A percentile compares a stretch with the other conserved stretches of the same genome.
These are phyloP conservation scores for Claviceps pazoutovae DNA, from an alignment of 2,329 filamentous ascomycete genomes.

Conservation along the genomic window DNA sequence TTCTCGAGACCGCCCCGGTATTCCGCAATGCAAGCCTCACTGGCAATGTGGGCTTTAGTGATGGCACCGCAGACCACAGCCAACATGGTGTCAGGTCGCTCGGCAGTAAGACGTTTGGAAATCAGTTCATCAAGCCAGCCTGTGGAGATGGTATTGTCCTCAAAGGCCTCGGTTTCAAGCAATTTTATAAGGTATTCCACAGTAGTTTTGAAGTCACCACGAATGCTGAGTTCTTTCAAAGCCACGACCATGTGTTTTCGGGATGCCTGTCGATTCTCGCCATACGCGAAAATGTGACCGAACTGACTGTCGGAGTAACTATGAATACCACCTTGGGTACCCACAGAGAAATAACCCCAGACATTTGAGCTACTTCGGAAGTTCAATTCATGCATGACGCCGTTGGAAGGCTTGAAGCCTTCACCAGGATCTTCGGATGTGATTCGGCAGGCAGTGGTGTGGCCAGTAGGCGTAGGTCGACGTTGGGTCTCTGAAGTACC, in stretches of 20 bases:
- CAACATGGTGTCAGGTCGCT: constrained; percentile 83
- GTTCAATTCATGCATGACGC: constrained; percentile 98
- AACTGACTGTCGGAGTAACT: constrained; percentile 99
- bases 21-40: constrained; percentile 74
- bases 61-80: constrained; percentile 93
- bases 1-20: constrained; percentile 85
- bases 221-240: constrained; percentile 96
- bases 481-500: constrained; percentile 75
- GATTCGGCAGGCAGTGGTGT: constrained; percentile 97
- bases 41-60: constrained; percentile 89
- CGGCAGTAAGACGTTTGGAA: constrained; percentile 90
- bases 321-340: constrained; percentile 92
- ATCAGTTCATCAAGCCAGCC: constrained; percentile 98
- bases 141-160: constrained; percentile 97
- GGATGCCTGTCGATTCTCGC: constrained; percentile 90
- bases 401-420: constrained; percentile 98
- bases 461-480: constrained; percentile 82
- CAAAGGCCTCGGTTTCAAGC: constrained; percentile 92
- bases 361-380: constrained; percentile 98
- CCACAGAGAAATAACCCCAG: constrained; percentile 99
- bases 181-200: constrained; percentile 99
- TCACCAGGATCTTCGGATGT: constrained; percentile 97
- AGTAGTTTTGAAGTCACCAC: constrained; percentile 96
- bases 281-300: constrained; percentile 97
- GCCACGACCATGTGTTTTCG: constrained; percentile 99